Conservation (phyloP, 2,329 filamentous ascomycete genomes). For the Thelonectria rubi region DNA sequence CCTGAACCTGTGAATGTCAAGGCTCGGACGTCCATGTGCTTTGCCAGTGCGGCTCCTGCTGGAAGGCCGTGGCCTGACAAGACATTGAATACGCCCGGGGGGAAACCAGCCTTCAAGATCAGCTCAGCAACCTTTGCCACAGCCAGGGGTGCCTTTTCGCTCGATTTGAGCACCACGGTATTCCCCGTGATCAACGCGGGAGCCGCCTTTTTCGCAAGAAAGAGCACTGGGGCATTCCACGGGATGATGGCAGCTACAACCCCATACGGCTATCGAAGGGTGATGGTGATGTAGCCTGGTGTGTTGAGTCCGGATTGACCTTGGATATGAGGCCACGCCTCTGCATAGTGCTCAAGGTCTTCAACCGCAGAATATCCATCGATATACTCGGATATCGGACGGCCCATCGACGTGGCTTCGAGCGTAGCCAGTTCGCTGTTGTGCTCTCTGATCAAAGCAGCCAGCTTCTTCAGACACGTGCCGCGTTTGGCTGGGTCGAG, state of each 20-base stretch:
- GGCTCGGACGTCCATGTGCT: conserved; percentile 75
- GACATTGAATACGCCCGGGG: conserved; percentile 78
- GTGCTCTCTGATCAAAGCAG: conserved; percentile 52
- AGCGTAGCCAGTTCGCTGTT: conserved; percentile 52
- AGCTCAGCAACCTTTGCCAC: conserved; percentile 55
- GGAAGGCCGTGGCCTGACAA: conserved; percentile 74
- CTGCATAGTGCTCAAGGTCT: conserved; percentile 53
- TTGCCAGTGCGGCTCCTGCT: conserved; percentile 72
- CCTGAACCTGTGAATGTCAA: conserved; percentile 82
- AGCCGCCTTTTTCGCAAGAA: conserved; percentile 53
- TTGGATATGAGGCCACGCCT: conserved; percentile 51
- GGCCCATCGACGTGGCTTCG: conserved; percentile 34
- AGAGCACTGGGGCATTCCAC: conserved; percentile 62
- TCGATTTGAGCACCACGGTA: conserved; percentile 33
- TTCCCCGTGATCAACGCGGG: conserved; percentile 34
- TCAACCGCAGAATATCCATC: conserved; percentile 51
- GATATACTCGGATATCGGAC: conserved; percentile 27
- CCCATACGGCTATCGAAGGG: conserved; percentile 60
- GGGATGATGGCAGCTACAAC: conserved; percentile 66
- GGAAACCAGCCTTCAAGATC: conserved; percentile 76
- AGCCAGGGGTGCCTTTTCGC: conserved; percentile 35
- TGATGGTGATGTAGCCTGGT: conserved; percentile 56
- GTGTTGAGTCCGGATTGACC: conserved; percentile 59
- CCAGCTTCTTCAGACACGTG: conserved; percentile 55
- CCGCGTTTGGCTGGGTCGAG: conserved; percentile 52